Conservation (phyloP, 805 yeast species). For the Wickerhamomyces ciferrii region DNA sequence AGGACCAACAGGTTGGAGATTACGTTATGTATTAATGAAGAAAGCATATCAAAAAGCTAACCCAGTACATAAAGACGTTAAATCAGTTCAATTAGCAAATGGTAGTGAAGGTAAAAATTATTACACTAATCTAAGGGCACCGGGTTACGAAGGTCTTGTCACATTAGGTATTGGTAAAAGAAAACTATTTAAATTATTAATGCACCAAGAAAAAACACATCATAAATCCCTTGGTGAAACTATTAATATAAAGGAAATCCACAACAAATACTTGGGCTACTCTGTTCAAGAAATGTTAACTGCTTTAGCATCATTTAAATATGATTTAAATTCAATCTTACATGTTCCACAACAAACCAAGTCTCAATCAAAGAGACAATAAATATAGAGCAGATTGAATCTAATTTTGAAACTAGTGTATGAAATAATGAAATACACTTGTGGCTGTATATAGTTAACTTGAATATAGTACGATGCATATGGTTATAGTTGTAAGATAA, state of each 20-base stretch:
- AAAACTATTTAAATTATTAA: constrained; percentile 50
- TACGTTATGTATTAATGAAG: constrained; percentile 69
- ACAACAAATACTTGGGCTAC: neutral
- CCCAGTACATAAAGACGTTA: constrained; percentile 32
- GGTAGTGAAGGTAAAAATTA: constrained; percentile 38
- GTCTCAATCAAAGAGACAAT: neutral
- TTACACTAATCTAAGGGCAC: constrained; percentile 33
- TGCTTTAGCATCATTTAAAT: constrained; percentile 22
- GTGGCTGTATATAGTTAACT: neutral
- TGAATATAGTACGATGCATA: neutral
- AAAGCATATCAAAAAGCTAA: constrained; percentile 33
- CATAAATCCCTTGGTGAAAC: constrained; percentile 36
- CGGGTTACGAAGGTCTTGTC: constrained; percentile 35
- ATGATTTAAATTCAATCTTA: constrained; percentile 22
- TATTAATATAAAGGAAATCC: constrained; percentile 38
- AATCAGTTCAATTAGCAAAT: constrained; percentile 24
- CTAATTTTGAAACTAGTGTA: neutral
- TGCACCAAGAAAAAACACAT: constrained; percentile 42
- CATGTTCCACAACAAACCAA: neutral
- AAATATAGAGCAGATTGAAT: neutral
- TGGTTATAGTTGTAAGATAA: neutral
- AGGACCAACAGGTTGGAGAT: constrained; percentile 89
- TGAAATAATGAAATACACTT: neutral
- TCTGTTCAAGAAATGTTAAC: constrained; percentile 15
- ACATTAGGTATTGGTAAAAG: constrained; percentile 61